A percentile compares a stretch with the other conserved stretches of the same genome.
Evolutionary conservation across 1,284 basidiomycete genomes (phyloP).

Genomic region (Xerocomus nothofagi): DNA sequence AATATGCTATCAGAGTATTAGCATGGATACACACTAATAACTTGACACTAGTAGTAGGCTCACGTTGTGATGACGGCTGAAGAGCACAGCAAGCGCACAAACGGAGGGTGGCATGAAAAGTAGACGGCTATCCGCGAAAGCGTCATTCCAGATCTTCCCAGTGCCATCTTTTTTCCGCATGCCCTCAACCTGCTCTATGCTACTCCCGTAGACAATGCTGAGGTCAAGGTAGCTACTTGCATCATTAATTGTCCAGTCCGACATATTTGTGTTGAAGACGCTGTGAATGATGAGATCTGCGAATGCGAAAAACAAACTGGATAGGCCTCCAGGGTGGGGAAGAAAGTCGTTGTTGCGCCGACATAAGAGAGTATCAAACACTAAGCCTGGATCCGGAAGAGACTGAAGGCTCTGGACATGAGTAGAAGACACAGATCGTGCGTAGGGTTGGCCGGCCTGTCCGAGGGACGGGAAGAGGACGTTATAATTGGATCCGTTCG

Average conservation of each 20-base stretch:
- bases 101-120: slow-evolving; percentile 74
- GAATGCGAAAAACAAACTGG: slow-evolving; percentile 73
- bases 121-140: slow-evolving; percentile 66
- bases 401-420: slow-evolving; percentile 42
- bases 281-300: slow-evolving; percentile 76
- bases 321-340: slow-evolving; percentile 60
- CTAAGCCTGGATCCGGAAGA: slow-evolving; percentile 65
- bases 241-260: slow-evolving; percentile 60
- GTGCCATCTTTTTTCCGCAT: slow-evolving; percentile 65
- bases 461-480: slow-evolving; percentile 56
- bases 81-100: slow-evolving; percentile 66
- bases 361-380: slow-evolving; percentile 73
- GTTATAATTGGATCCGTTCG: slow-evolving; percentile 62
- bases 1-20: slow-evolving; percentile 52
- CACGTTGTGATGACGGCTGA: slow-evolving; percentile 77
- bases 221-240: slow-evolving; percentile 78
- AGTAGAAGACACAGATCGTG: slow-evolving; percentile 64
- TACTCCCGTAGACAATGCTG: slow-evolving; percentile 72
- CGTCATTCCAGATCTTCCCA: slow-evolving; percentile 66
- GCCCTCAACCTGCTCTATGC: slow-evolving; percentile 44
- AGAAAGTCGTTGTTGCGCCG: slow-evolving; percentile 46
- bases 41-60: slow-evolving; percentile 26
- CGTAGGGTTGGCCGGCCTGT: slow-evolving; percentile 64
- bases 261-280: slow-evolving; percentile 64
- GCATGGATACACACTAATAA: neutral